Base-by-base conservation (phyloP, 1,139 yeast species). In the Entelexis sorbosivorans region DNA sequence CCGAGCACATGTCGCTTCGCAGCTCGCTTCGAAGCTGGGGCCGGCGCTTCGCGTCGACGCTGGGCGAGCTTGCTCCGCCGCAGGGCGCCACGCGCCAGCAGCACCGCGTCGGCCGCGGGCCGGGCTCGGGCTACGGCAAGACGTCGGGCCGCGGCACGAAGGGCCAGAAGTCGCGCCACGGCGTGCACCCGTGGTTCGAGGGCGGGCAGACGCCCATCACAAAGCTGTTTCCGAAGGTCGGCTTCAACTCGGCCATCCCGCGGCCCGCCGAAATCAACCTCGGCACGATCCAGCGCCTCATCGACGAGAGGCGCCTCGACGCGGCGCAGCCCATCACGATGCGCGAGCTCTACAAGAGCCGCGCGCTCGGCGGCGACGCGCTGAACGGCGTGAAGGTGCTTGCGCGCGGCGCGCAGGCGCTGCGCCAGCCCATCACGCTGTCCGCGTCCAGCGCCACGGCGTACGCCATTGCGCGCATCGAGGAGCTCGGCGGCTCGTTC, bases 141-240 rank as follows among this genome's bases (percentile, higher is more conserved):
- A 91, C 97, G 1, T 80, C 97, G 3, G 95, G 96, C 48, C 78
- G 98, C 66, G 99, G 99, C 73, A 96, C 87, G 65, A 93, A 89
- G 70, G 99, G 99, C 78, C 98, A 91, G 67, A 89, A 89, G 70
- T 96, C 97, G 14, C 79, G 97, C 69, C 86, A 91, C 35, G 78
- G 81, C 50, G 93, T 89, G 22, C 91, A 89, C 54, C 78, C 83
- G 57, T 87, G 95, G 91, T 86, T 89, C 66, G 98, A 91, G 73
- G 99, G 99, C 77, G 98, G 98, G 64, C 99, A 91, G 67, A 91
- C 98, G 1, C 97, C 97, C 24, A 82, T 82, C 61, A 84, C 80
- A 64, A 84, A 84, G 66, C 71, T 88, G 56, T 87, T 88, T 67
- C 97, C 97, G 50, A 89, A 91, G 66, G 74, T 82, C 55, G 98